Percentiles rank a stretch among this genome's conserved stretches.
phyloP scores from a whole-genome alignment of 352 stramenopile species.

The Phytophthora idaei region DNA sequence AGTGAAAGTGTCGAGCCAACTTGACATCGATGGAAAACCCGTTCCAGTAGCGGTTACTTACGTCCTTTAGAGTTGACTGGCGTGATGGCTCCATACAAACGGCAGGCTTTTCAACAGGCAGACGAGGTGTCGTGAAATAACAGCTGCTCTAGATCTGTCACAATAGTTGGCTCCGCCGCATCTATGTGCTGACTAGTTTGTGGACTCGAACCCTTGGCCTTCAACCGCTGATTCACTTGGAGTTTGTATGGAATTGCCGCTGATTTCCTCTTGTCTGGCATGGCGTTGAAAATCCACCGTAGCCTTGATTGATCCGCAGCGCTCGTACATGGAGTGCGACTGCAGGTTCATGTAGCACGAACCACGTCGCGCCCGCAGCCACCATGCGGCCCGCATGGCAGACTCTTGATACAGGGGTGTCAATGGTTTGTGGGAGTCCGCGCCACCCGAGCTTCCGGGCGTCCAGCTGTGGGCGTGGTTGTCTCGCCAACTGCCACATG shows the following conservation, averaged over 20 bases:
- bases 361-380: not conserved
- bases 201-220: slow-evolving; percentile 7
- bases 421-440: slow-evolving; percentile 8
- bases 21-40: slow-evolving; percentile 22
- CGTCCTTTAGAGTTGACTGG: slow-evolving; percentile 33
- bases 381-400: no score
- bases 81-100: slow-evolving; percentile 29
- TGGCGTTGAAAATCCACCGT: slow-evolving; percentile 28
- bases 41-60: slow-evolving; percentile 13
- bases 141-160: slow-evolving; percentile 38
- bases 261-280: slow-evolving; percentile 12
- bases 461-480: slow-evolving; percentile 20
- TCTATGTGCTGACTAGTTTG: slow-evolving; percentile 26
- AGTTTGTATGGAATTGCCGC: slow-evolving; percentile 13
- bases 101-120: slow-evolving; percentile 2
- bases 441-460: slow-evolving; percentile 10
- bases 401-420: not conserved
- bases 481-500: slow-evolving; percentile 4
- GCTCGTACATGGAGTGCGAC: not conserved
- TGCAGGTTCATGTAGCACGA: not conserved
- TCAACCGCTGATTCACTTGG: slow-evolving; percentile 5
- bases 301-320: slow-evolving; percentile 6
- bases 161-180: slow-evolving; percentile 17
- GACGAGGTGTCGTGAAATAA: slow-evolving; percentile 6
- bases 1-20: slow-evolving; percentile 14